Percentiles rank a stretch among this genome's conserved stretches.
Conservation (phyloP, 1,139 yeast species). For the Meyerozyma elateridarum region DNA sequence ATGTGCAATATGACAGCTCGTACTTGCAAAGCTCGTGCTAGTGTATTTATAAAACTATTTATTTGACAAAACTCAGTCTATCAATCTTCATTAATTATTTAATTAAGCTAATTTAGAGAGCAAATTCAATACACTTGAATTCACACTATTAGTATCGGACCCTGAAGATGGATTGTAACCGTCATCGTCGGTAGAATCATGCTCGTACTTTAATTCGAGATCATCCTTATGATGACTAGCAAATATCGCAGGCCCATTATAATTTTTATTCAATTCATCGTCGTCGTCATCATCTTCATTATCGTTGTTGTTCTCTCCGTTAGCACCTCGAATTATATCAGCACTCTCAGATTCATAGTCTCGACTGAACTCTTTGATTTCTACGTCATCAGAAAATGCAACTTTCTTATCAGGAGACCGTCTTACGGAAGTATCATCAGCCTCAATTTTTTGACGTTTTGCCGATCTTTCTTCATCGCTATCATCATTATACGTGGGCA, state of each 20-base stretch:
- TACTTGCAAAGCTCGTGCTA: too few species aligned
- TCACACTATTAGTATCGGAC: constrained; percentile 4
- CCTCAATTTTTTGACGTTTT: constrained; percentile 4
- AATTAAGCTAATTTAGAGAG: constrained; percentile 11
- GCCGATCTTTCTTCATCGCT: constrained; percentile 8
- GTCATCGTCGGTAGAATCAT: constrained; percentile 5
- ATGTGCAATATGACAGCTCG: too few species aligned
- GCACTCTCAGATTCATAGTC: constrained; percentile 29
- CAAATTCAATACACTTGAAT: constrained; percentile 11
- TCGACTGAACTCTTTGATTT: constrained; percentile 39
- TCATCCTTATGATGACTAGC: constrained; percentile 11
- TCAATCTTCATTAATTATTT: neutral
- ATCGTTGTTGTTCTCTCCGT: constrained; percentile 11
- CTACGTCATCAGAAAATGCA: constrained; percentile 44
- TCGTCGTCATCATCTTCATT: constrained; percentile 11
- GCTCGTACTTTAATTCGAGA: constrained; percentile 10
- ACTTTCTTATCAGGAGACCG: constrained; percentile 33
- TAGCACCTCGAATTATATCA: constrained; percentile 16
- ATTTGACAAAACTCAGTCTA: neutral
- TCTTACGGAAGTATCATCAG: too few species aligned
- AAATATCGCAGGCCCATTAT: constrained; percentile 23
- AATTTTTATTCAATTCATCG: constrained; percentile 10
- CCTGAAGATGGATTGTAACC: constrained; percentile 7
- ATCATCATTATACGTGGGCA: constrained; percentile 31
- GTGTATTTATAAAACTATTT: too few species aligned